A percentile compares a stretch with the other conserved stretches of the same genome.
These are phyloP conservation scores for Angophora floribunda DNA, from an alignment of 345 rosid genomes.

Conservation along the genomic window DNA sequence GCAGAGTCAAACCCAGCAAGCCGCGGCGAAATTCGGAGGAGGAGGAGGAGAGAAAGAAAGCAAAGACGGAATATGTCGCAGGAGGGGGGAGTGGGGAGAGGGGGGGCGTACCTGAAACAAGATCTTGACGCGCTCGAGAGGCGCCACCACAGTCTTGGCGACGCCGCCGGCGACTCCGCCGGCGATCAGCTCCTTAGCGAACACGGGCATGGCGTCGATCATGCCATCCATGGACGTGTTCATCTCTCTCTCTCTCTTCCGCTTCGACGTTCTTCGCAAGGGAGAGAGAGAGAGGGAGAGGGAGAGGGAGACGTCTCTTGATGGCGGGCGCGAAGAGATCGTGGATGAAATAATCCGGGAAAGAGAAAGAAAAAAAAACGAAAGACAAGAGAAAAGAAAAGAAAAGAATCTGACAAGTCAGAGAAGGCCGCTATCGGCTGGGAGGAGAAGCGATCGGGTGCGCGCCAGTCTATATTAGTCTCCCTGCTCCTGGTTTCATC, in stretches of 20 bases:
- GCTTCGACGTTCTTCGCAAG: background rate
- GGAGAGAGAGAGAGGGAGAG: background rate
- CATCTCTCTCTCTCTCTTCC: slow-evolving; percentile 12
- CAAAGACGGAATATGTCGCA: background rate
- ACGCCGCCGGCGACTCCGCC: slow-evolving; percentile 90
- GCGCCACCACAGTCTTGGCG: slow-evolving; percentile 83
- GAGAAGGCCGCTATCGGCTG: background rate
- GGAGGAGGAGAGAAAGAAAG: no score
- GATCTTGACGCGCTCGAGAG: slow-evolving; percentile 92
- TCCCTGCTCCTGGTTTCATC: accelerated
- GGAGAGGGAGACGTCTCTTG: background rate
- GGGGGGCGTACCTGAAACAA: slow-evolving; percentile 56
- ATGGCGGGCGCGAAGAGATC: background rate
- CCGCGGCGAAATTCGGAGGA: background rate
- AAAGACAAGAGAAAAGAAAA: background rate
- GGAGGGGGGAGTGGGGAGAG: background rate
- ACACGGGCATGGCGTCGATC: slow-evolving; percentile 65
- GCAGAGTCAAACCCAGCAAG: background rate
- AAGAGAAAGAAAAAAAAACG: background rate
- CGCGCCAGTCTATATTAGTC: accelerated
- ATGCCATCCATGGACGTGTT: slow-evolving; percentile 23
- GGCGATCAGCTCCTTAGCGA: slow-evolving; percentile 76
- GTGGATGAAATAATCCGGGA: background rate
- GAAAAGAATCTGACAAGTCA: background rate
- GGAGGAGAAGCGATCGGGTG: background rate